Evolutionary conservation across 345 rosid species (phyloP).

Genomic region (Mallotus nudiflorus): DNA sequence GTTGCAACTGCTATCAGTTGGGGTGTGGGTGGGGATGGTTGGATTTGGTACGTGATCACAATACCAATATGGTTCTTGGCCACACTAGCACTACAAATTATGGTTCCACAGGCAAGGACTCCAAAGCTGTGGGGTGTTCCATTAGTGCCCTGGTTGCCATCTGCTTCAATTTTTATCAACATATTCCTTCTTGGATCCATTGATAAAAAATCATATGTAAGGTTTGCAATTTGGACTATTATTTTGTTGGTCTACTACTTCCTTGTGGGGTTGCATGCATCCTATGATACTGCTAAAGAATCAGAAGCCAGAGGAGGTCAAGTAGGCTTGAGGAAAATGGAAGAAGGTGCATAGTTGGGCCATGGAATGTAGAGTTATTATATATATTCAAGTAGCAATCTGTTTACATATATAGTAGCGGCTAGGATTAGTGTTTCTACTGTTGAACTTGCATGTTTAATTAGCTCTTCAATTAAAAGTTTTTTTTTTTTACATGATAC

Average conservation of each 20-base stretch:
- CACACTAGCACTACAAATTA: conserved; percentile 38
- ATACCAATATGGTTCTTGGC: conserved; percentile 60
- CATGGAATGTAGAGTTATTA: too few species aligned
- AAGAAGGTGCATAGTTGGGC: conserved; percentile 12
- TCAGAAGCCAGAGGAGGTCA: background rate
- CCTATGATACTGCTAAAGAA: conserved; percentile 56
- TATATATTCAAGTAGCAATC: too few species aligned
- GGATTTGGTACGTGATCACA: conserved; percentile 62
- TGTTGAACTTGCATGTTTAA: too few species aligned
- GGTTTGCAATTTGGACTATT: conserved; percentile 69
- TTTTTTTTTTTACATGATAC: too few species aligned
- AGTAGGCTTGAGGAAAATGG: conserved; percentile 10
- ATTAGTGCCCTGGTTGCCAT: conserved; percentile 85
- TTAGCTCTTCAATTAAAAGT: too few species aligned
- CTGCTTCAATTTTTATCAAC: conserved; percentile 67
- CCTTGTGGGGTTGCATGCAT: conserved; percentile 69
- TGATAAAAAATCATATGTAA: conserved; percentile 47
- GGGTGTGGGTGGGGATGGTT: conserved; percentile 40
- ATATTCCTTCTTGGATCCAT: conserved; percentile 81
- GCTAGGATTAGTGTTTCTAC: too few species aligned
- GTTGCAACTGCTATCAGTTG: conserved; percentile 50
- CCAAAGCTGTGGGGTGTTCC: conserved; percentile 91
- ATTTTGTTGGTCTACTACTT: conserved; percentile 59
- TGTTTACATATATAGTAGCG: too few species aligned
- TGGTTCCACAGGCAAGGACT: conserved; percentile 64